phyloP scores from a whole-genome alignment of 495 filamentous ascomycete genomes.

The Cenococcum geophilum region DNA sequence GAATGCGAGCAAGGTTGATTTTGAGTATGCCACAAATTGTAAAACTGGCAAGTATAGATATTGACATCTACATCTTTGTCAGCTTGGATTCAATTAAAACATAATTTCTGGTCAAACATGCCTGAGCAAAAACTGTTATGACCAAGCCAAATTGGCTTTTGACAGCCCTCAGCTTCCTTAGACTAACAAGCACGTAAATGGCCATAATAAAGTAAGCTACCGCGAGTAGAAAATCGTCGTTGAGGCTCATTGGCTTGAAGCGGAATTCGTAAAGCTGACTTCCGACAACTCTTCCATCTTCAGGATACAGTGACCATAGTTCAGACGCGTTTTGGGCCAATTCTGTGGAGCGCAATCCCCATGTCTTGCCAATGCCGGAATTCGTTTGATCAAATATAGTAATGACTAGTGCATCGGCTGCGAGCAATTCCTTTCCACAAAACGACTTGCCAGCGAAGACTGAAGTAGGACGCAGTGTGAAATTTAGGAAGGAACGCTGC shows the following conservation, averaged over 20 bases:
- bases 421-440: constrained; percentile 52
- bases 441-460: constrained; percentile 71
- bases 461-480: constrained; percentile 63
- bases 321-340: constrained; percentile 42
- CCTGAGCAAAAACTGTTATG: constrained; percentile 55
- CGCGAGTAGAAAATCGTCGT: constrained; percentile 53
- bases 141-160: constrained; percentile 63
- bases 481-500: constrained; percentile 54
- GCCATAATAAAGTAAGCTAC: constrained; percentile 55
- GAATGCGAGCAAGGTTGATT: constrained; percentile 39
- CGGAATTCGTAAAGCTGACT: constrained; percentile 66
- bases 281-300: constrained; percentile 44
- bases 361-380: constrained; percentile 51
- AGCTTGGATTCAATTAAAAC: neutral
- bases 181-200: constrained; percentile 51
- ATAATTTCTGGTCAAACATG: constrained; percentile 15
- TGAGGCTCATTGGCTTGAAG: constrained; percentile 57
- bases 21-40: constrained; percentile 39
- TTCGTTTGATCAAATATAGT: constrained; percentile 59
- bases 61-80: constrained; percentile 47
- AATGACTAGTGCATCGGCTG: constrained; percentile 67
- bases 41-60: constrained; percentile 51
- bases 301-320: constrained; percentile 57
- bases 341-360: constrained; percentile 49
- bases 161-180: constrained; percentile 58